Evolutionary conservation across 768 basidiomycete species (phyloP), one percentile per base, ranked within the genome.

Genomic region (Coprinopsis marcescibilis): DNA sequence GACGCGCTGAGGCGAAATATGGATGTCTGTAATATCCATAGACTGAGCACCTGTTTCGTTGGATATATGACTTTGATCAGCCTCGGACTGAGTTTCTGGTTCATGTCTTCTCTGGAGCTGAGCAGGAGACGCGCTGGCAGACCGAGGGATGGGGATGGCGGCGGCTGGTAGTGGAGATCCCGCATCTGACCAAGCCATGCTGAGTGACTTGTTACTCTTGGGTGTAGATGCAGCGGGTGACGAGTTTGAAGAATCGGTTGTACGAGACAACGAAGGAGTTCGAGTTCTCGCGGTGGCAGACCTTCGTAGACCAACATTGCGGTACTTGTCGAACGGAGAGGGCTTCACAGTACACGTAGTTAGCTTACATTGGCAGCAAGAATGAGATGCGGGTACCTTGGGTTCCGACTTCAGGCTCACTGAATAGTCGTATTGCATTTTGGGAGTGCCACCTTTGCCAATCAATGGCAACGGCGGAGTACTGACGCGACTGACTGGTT

Each of bases 161-260:
- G 68, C 54, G 8, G 72, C 71, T n/a, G 72, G 65, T 15, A 65
- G 57, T 1, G 80, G 78, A 3, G 80, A 79, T 17, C 60, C 68
- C n/a, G 62, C 56, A 37, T 61, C 56, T 3, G 72, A 73, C 4
- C 57, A 60, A 30, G 68, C 61, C 32, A 73, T 51, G 4, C 52
- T 57, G 5, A 70, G 50, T 3, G 81, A 81, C 32, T 66, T 67
- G 46, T 64, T 73, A 48, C 80, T 83, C 11, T 69, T 71, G 19
- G 83, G 83, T 1, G 83, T 86, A 2, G 83, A 81, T 52, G 84
- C 73, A 1, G 77, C 61, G 0, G 81, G 74, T 3, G 81, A 83
- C 10, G 83, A 79, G 0, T 72, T 69, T 19, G 70, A 71, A 26
- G 79, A 74, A 0, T 75, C 72, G 1, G 81, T 43, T 19, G 48